A percentile compares a stretch with the other conserved stretches of the same genome.
These are phyloP conservation scores for Ustilago trichophora DNA, from an alignment of 1,284 basidiomycete species.

Conservation along the genomic window DNA sequence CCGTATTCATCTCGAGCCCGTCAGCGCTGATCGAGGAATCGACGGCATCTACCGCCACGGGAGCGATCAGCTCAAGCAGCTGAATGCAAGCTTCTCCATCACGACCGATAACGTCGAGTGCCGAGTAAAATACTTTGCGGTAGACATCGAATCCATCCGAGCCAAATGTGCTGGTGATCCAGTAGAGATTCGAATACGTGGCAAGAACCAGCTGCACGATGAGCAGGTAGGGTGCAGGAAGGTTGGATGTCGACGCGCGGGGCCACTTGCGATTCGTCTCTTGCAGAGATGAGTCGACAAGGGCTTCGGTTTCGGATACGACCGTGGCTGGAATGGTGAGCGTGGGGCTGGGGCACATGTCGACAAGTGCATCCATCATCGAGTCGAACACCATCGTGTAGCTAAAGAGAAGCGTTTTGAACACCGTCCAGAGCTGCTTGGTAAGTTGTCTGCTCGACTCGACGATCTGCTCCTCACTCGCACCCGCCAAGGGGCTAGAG, in stretches of 20 bases:
- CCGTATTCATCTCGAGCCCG: constrained; percentile 18
- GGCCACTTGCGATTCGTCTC: constrained; percentile 32
- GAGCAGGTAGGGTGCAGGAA: constrained; percentile 50
- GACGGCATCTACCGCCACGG: constrained; percentile 8
- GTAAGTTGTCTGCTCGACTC: constrained; percentile 31
- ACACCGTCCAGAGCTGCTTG: constrained; percentile 54
- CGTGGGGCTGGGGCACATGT: constrained; percentile 60
- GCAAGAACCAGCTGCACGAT: constrained; percentile 48
- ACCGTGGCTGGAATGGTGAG: constrained; percentile 34
- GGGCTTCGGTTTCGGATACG: constrained; percentile 2
- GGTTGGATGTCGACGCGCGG: constrained; percentile 44
- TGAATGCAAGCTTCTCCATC: constrained; percentile 55
- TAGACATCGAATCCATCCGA: constrained; percentile 60
- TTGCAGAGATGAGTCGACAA: neutral
- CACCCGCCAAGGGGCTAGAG: constrained; percentile 32
- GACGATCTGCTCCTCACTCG: constrained; percentile 30
- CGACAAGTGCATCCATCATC: constrained; percentile 59
- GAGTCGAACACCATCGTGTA: constrained; percentile 64
- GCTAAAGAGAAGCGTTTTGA: constrained; percentile 62
- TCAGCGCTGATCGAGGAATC: neutral
- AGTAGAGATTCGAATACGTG: constrained; percentile 57
- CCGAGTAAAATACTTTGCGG: constrained; percentile 61
- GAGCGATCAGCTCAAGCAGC: constrained; percentile 35
- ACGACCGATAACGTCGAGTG: constrained; percentile 58
- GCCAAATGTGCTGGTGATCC: constrained; percentile 60